Conservation (phyloP, 164 flowering plant species). For the Magnolia kwangsiensis region DNA sequence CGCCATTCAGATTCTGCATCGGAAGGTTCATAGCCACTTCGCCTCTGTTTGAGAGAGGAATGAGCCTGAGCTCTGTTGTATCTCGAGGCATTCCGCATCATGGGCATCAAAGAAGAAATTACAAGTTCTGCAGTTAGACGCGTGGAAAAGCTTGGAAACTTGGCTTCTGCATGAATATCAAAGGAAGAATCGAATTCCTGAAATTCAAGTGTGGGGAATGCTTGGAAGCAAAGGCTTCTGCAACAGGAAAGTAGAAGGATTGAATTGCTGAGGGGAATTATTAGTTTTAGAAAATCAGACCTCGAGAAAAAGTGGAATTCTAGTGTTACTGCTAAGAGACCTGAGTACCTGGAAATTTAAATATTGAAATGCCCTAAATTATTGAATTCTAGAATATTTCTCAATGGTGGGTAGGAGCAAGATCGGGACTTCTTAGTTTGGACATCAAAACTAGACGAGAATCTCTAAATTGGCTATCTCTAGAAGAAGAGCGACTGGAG, state of each 20-base stretch:
- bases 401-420: too few relatives aligned
- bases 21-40: conserved; percentile 73
- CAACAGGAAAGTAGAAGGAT: not conserved
- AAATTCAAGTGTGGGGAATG: not conserved
- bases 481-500: too few relatives aligned
- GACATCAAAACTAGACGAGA: too few relatives aligned
- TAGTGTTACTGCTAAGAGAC: too few relatives aligned
- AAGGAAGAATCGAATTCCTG: not conserved
- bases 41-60: conserved; percentile 21
- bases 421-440: too few relatives aligned
- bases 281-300: too few relatives aligned
- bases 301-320: too few relatives aligned
- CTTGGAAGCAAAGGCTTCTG: not conserved
- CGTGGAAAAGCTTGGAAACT: not conserved
- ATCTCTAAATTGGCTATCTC: too few relatives aligned
- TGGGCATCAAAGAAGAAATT: conserved; percentile 1
- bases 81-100: conserved; percentile 31
- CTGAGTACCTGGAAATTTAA: too few relatives aligned
- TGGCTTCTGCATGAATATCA: not conserved
- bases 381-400: too few relatives aligned
- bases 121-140: not conserved
- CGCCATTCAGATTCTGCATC: conserved; percentile 63
- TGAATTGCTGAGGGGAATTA: not conserved
- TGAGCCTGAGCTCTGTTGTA: conserved; percentile 18
- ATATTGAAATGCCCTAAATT: too few relatives aligned